Percentiles rank a stretch among this genome's conserved stretches.
Evolutionary conservation across 805 yeast species (phyloP).

Genomic region (Ogataea trehalophila): DNA sequence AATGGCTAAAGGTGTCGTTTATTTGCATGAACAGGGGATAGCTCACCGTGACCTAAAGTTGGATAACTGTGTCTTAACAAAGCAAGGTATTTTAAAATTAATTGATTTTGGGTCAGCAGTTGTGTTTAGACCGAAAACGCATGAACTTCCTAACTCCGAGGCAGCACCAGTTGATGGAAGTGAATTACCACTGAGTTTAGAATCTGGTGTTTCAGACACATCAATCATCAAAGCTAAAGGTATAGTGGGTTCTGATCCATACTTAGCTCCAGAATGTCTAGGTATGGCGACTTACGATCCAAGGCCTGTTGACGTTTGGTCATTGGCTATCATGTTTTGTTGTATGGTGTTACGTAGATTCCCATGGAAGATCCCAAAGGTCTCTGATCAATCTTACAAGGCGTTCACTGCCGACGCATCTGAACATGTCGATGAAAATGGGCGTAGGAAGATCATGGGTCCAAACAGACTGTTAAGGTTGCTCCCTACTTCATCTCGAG

Average conservation of each 20-base stretch:
- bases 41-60: conserved; percentile 92
- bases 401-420: conserved; percentile 43
- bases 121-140: conserved; percentile 46
- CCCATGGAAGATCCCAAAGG: conserved; percentile 94
- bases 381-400: conserved; percentile 67
- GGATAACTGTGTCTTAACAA: conserved; percentile 85
- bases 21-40: conserved; percentile 75
- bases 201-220: background rate
- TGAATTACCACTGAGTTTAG: background rate
- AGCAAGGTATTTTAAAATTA: conserved; percentile 71
- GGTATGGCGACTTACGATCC: conserved; percentile 62
- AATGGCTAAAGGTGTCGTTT: conserved; percentile 66
- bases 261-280: conserved; percentile 89
- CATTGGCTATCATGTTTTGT: conserved; percentile 85
- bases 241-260: conserved; percentile 94
- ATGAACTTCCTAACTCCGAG: background rate
- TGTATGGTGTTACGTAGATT: conserved; percentile 84
- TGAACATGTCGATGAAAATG: conserved; percentile 23
- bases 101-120: conserved; percentile 95
- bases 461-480: conserved; percentile 68
- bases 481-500: conserved; percentile 63
- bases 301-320: conserved; percentile 87
- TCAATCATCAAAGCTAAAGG: conserved; percentile 66
- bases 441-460: conserved; percentile 37
- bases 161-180: background rate